A percentile compares a stretch with the other conserved stretches of the same genome.
Conservation (phyloP, 1,139 yeast genomes). For the Zygosaccharomyces sapae region DNA sequence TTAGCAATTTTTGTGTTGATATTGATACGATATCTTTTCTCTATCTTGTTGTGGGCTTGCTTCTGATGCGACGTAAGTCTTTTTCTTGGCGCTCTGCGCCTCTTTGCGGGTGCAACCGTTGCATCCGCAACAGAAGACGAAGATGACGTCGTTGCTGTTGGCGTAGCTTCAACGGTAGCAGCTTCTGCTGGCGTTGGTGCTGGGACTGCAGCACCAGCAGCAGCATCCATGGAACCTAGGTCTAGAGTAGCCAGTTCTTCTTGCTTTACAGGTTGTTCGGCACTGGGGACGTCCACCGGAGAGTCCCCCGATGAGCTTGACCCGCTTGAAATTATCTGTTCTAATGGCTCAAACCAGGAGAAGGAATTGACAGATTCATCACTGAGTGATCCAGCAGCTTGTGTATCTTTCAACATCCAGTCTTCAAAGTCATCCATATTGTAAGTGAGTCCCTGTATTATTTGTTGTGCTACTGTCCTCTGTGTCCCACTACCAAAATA, state of each 20-base stretch:
- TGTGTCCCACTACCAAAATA: too few species aligned
- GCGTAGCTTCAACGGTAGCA: neutral
- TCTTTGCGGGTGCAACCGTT: constrained; percentile 19
- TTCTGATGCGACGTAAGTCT: constrained; percentile 58
- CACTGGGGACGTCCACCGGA: constrained; percentile 18
- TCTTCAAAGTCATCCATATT: constrained; percentile 11
- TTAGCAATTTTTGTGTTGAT: constrained; percentile 70
- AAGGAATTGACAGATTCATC: constrained; percentile 12
- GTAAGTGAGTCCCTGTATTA: neutral
- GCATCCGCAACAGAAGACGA: neutral
- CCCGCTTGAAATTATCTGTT: constrained; percentile 26
- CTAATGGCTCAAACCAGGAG: constrained; percentile 30
- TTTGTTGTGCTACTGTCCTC: neutral
- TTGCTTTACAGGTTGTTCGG: neutral
- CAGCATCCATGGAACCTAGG: neutral
- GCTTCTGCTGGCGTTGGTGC: neutral
- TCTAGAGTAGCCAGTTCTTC: constrained; percentile 4
- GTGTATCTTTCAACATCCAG: constrained; percentile 16
- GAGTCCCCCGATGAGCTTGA: constrained; percentile 30
- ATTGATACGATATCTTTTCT: constrained; percentile 65
- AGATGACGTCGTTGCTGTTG: neutral
- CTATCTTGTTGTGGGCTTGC: constrained; percentile 68
- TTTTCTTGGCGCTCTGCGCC: constrained; percentile 52
- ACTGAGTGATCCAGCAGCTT: constrained; percentile 11
- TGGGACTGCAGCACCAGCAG: neutral